Conservation (phyloP, 2,329 filamentous ascomycete species). For the Tolypocladium inflatum region DNA sequence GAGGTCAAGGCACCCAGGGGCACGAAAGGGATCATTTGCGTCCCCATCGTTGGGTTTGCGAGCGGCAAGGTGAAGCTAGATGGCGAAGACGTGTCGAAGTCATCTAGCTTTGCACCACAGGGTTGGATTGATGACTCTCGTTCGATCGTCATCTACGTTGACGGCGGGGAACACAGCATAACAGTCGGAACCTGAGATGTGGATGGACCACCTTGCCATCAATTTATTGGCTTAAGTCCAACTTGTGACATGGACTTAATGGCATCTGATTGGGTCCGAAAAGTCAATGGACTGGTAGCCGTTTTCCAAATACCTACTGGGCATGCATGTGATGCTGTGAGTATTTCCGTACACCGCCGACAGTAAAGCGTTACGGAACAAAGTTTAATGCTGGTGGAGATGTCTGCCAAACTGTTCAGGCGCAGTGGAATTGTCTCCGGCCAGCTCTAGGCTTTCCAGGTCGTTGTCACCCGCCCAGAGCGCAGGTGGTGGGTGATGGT, state of each 20-base stretch:
- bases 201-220: too few relatives aligned
- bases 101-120: too few relatives aligned
- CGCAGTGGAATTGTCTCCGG: constrained; percentile 22
- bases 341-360: constrained; percentile 49
- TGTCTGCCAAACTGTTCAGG: constrained; percentile 26
- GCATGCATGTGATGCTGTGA: constrained; percentile 50
- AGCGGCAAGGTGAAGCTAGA: too few relatives aligned
- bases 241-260: too few relatives aligned
- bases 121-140: too few relatives aligned
- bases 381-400: constrained; percentile 42
- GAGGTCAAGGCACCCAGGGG: neutral
- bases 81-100: too few relatives aligned
- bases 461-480: constrained; percentile 50
- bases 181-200: too few relatives aligned
- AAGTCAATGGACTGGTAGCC: constrained; percentile 47
- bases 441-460: constrained; percentile 45
- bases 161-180: too few relatives aligned
- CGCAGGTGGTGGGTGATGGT: constrained; percentile 48
- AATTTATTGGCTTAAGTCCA: too few relatives aligned
- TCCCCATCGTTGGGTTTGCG: neutral
- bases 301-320: constrained; percentile 49
- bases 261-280: constrained; percentile 24
- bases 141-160: too few relatives aligned
- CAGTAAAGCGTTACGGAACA: constrained; percentile 46
- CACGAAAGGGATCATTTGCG: neutral